Evolutionary conservation across 371 early-diverging fungal genomes (phyloP), one percentile per base, ranked within the genome.

Genomic region (Actinomucor elegans): DNA sequence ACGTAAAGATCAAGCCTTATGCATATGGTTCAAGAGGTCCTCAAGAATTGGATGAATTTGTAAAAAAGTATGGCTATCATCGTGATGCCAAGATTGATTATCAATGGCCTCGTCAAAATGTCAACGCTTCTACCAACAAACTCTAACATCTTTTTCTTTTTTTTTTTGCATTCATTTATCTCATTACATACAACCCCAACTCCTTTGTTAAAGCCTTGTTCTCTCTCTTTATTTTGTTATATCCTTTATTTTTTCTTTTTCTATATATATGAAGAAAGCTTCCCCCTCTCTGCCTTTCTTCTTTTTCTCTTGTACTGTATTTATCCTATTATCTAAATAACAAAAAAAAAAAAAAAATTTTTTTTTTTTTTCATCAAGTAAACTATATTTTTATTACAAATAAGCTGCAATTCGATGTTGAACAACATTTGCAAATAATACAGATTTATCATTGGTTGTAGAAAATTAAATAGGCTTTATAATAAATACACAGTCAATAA

Each of bases 21-120:
- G 61, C 75, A n/a, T 94, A 85, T 66, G 97, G 97, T 7, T 80
- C 87, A 21, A 87, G 97, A 52, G 98, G 97, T 6, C 98, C 98
- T 14, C 71, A 74, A 12, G 83, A 85, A 15, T 69, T 90, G 47
- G 75, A 85, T 44, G 85, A 82, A 6, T 93, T 90, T 71, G 77
- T 93, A 10, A 74, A 81, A 57, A 80, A 75, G 49, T 78, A 84
- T 55, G 94, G 94, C 2, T 66, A 66, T 41, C 50, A 61, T 36
- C 66, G 66, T 37, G 57, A 63, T 33, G 26, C 38, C 6, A 38
- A 48, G n/a, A 17, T 24, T 35, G 23, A 33, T 20, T 66, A 66
- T 29, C 27, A 48, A 21, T 66, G 66, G 66, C 66, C 66, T 26
- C 53, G 27, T 32, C 66, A 66, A 46, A 66, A 57, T 34, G 60